Evolutionary conservation across 257 asterid species (phyloP).

Genomic region (Euphrasia confusa): DNA sequence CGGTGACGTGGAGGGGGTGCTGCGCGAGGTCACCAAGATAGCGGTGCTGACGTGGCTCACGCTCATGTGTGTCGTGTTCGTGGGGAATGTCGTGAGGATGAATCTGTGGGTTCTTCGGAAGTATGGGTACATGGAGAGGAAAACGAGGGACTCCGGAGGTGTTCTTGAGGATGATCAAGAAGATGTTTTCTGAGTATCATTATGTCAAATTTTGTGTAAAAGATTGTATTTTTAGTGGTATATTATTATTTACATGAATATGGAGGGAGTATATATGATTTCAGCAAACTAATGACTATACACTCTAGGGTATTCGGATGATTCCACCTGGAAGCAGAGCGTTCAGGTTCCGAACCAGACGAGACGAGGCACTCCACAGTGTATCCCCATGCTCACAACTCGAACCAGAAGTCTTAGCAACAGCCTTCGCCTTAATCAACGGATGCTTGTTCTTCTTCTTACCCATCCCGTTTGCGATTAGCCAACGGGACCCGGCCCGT

Average conservation of each 20-base stretch:
- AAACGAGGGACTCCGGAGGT: conserved; percentile 8
- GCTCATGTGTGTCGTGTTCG: conserved; percentile 34
- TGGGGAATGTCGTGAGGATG: conserved; percentile 35
- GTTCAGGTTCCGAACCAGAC: conserved; percentile 50
- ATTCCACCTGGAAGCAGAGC: conserved; percentile 43
- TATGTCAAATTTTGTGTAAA: too few relatives aligned
- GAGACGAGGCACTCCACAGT: conserved; percentile 83
- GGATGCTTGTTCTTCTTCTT: conserved; percentile 95
- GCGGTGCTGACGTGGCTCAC: conserved; percentile 33
- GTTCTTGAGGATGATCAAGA: conserved; percentile 21
- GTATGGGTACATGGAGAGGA: conserved; percentile 32
- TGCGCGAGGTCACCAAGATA: conserved; percentile 30
- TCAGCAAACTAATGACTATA: neutral
- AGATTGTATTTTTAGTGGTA: too few relatives aligned
- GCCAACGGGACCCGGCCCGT: conserved; percentile 91
- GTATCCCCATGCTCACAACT: conserved; percentile 53
- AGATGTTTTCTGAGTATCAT: neutral
- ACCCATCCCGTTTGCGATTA: conserved; percentile 98
- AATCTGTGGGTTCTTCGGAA: conserved; percentile 42
- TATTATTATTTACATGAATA: neutral
- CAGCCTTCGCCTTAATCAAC: conserved; percentile 57
- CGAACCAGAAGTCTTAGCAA: conserved; percentile 31
- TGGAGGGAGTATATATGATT: neutral
- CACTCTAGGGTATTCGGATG: conserved; percentile 38
- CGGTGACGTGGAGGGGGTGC: too few relatives aligned